Percentiles rank a stretch among this genome's conserved stretches.
These are phyloP conservation scores for Pichia rugopelliculosa DNA, from an alignment of 805 yeast genomes.

Conservation along the genomic window DNA sequence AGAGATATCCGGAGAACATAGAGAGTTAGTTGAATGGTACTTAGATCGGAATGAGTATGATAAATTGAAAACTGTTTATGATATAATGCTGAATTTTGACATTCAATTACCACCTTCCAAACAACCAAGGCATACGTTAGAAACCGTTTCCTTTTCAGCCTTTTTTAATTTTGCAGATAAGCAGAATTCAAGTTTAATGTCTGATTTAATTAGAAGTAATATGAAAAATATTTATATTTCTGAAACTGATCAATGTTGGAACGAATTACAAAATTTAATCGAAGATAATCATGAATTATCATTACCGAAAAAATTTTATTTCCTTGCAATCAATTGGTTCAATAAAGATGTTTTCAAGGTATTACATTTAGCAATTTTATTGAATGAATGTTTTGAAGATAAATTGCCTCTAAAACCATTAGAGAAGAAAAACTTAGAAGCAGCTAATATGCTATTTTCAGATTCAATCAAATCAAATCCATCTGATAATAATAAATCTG, in stretches of 20 bases:
- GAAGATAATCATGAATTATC: conserved; percentile 30
- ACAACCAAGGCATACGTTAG: not conserved
- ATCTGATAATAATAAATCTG: not conserved
- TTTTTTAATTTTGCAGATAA: not conserved
- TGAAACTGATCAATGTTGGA: conserved; percentile 4
- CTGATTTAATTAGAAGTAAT: not conserved
- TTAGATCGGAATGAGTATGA: conserved; percentile 10
- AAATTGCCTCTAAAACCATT: not conserved
- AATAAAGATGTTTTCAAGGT: conserved; percentile 37
- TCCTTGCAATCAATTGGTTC: conserved; percentile 34
- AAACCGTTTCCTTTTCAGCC: not conserved
- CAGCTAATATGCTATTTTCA: not conserved
- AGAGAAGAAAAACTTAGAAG: not conserved
- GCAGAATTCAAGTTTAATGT: not conserved
- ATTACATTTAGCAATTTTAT: conserved; percentile 26
- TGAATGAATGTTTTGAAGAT: conserved; percentile 16
- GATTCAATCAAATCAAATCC: not conserved
- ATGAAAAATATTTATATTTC: not conserved
- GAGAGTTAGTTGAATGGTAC: conserved; percentile 10
- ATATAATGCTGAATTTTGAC: conserved; percentile 15
- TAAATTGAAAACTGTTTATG: conserved; percentile 12
- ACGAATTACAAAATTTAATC: conserved; percentile 30
- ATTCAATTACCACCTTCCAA: conserved; percentile 12
- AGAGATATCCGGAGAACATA: conserved; percentile 2
- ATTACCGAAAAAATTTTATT: conserved; percentile 34